Percentiles rank a stretch among this genome's conserved stretches.
Evolutionary conservation across 129 eudicot genomes (phyloP).

Genomic region (Cynara cardunculus): DNA sequence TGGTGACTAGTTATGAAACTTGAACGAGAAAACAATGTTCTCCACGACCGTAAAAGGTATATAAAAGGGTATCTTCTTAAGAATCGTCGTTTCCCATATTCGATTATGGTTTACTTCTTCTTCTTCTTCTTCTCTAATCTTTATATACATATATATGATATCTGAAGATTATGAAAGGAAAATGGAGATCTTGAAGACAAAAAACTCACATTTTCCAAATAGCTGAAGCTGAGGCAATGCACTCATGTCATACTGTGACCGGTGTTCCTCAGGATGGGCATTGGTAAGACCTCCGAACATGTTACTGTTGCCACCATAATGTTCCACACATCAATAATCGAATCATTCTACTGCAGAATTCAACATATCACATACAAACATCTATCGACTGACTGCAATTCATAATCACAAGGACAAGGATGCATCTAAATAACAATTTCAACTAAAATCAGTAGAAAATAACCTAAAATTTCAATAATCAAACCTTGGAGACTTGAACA

Average conservation of each 20-base stretch:
- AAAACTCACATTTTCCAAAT: conserved; percentile 56
- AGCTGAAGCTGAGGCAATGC: conserved; percentile 55
- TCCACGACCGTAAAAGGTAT: not conserved
- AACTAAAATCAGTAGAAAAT: not conserved
- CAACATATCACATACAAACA: conserved; percentile 8
- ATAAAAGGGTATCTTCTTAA: no score
- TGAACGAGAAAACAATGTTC: not conserved
- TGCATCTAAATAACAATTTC: not conserved
- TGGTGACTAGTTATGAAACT: not conserved
- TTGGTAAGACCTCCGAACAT: conserved; percentile 54
- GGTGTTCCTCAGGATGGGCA: conserved; percentile 35
- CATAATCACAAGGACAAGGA: conserved; percentile 1
- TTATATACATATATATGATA: not conserved
- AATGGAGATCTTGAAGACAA: not conserved
- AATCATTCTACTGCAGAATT: conserved; percentile 15
- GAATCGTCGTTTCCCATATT: no score
- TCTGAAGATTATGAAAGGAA: not conserved
- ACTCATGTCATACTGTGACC: conserved; percentile 34
- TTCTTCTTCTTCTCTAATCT: not conserved
- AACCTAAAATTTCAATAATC: not conserved
- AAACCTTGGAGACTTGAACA: not conserved
- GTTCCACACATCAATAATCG: conserved; percentile 5
- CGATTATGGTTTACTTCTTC: not conserved
- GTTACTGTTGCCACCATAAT: conserved; percentile 28
- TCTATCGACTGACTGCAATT: not conserved